These are phyloP conservation scores for Pythium oligandrum DNA, from an alignment of 352 stramenopile species.

Conservation along the genomic window DNA sequence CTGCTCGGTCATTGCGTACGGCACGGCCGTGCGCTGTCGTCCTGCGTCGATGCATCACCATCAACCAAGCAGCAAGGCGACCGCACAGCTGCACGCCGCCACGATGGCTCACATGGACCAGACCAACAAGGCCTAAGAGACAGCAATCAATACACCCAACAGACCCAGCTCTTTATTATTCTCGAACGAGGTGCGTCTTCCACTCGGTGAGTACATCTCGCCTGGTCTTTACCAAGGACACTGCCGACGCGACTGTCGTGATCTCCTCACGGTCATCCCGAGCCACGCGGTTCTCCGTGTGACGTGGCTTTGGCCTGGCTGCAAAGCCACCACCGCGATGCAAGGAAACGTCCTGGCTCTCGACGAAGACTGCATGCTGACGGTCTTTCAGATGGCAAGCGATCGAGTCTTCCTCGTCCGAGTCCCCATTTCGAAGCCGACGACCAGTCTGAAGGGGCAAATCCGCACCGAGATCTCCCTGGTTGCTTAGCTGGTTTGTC, in stretches of 20 bases:
- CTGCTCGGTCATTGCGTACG: slow-evolving; percentile 77
- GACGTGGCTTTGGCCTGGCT: slow-evolving; percentile 5
- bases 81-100: not conserved
- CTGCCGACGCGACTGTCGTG: not conserved
- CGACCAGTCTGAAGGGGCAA: too few species aligned
- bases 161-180: too few species aligned
- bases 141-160: too few species aligned
- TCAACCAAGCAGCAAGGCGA: slow-evolving; percentile 6
- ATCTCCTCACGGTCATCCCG: not conserved
- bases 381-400: not conserved
- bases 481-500: too few species aligned
- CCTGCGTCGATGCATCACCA: slow-evolving; percentile 17
- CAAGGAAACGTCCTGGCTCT: slow-evolving; percentile 10
- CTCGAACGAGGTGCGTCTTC: slow-evolving; percentile 1
- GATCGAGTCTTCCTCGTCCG: not conserved
- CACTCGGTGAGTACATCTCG: slow-evolving; percentile 11
- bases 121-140: too few species aligned
- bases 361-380: slow-evolving; percentile 11
- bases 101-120: too few species aligned
- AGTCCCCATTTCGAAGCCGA: too few species aligned
- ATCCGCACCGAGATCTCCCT: too few species aligned
- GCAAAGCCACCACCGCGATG: slow-evolving; percentile 18
- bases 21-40: slow-evolving; percentile 65
- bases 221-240: slow-evolving; percentile 4
- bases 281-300: not conserved